Percentiles rank a stretch among this genome's conserved stretches.
Evolutionary conservation across 768 basidiomycete species (phyloP).

Genomic region (Naematelia aurantialba): DNA sequence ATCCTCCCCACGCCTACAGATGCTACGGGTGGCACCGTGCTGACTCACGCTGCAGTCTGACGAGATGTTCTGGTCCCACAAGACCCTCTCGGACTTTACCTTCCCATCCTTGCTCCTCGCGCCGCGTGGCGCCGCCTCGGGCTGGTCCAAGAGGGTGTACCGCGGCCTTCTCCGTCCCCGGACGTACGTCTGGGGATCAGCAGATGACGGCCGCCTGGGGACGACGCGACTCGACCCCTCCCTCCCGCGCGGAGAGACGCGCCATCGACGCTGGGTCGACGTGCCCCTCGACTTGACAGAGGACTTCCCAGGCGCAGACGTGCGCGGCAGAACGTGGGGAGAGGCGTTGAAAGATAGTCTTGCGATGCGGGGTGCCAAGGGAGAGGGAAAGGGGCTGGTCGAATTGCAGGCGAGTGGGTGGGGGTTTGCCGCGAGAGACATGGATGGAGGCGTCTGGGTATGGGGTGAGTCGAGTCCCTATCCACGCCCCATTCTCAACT

Average conservation of each 20-base stretch:
- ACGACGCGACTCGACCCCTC: not conserved
- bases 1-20: not conserved
- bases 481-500: not conserved
- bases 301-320: not conserved
- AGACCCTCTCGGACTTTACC: slow-evolving; percentile 29
- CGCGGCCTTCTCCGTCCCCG: slow-evolving; percentile 19
- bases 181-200: slow-evolving; percentile 43
- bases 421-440: slow-evolving; percentile 41
- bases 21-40: not conserved
- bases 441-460: slow-evolving; percentile 42
- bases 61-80: slow-evolving; percentile 38
- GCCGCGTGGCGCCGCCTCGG: slow-evolving; percentile 4
- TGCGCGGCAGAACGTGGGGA: slow-evolving; percentile 5
- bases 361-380: slow-evolving; percentile 1
- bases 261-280: slow-evolving; percentile 16
- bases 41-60: slow-evolving; percentile 19
- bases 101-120: slow-evolving; percentile 23
- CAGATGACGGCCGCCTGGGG: slow-evolving; percentile 31
- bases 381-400: slow-evolving; percentile 23
- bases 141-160: slow-evolving; percentile 24
- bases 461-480: slow-evolving; percentile 34
- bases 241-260: slow-evolving; percentile 2
- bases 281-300: slow-evolving; percentile 25
- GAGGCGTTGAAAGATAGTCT: slow-evolving; percentile 16
- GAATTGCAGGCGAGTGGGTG: slow-evolving; percentile 44